Base-by-base conservation (phyloP, 441 rosid genomes). In the Populus hybrid region DNA sequence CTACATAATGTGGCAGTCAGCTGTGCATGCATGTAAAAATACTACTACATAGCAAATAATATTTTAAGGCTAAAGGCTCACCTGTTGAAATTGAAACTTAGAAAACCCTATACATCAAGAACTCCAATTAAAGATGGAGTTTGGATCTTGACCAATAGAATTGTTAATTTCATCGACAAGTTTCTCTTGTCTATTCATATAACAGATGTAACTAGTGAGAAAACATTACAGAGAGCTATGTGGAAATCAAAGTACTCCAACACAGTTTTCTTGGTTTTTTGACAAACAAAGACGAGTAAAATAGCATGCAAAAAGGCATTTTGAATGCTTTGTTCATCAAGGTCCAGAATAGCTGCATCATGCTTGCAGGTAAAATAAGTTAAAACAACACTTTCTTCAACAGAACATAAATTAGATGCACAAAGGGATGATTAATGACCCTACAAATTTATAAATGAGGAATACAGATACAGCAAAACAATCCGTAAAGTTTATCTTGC, bases 21-120 rank as follows among this genome's bases (percentile, higher is more conserved):
- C 76, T 42, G 24, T n/a, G 50, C 50, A 3, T 42, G 50, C 3
- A 42, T 3, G 16, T 61, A 23, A 14, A 24, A n/a, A 68, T 78
- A 76, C 77, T 8, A 70, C 6, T 5, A 59, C 23, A 42, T 1
- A 38, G 59, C 26, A 71, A 6, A 68, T 36, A 72, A 69, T 20
- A 28, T 66, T 59, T 36, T 40, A 82, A 77, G 70, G 46, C 72
- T n/a, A 66, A 30, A 24, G 28, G 72, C 64, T 75, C 83, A 93
- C 98, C 98, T 95, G 80, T 97, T 95, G 86, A 88, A 90, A 85
- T 97, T 89, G 82, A 95, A 97, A 86, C 99, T 97, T 86, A 94
- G 98, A 83, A 94, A 97, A 53, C 99, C 99, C 86, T 97, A 97
- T 78, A 97, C 93, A 88, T 94, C 99, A 84, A 94, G 95, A 82